A percentile compares a stretch with the other conserved stretches of the same genome.
phyloP scores from a whole-genome alignment of 257 asterid genomes.

The Fraxinus americana region DNA sequence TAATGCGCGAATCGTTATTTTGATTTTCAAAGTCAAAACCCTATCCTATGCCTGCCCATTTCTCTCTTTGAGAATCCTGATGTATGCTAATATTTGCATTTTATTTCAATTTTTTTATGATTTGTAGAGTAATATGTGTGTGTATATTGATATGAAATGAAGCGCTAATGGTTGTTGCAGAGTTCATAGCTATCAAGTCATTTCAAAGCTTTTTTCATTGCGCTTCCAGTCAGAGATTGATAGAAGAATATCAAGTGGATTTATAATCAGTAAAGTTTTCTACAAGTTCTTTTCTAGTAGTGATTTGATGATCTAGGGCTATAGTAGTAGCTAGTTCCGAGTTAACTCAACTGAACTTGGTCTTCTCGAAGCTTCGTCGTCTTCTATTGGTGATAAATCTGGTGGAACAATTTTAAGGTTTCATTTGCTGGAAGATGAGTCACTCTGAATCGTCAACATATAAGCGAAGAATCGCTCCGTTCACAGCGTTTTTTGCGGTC shows the following conservation, averaged over 20 bases:
- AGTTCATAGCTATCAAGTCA: conserved; percentile 43
- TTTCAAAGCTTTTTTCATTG: conserved; percentile 30
- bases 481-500: conserved; percentile 27
- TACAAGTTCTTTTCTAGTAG: conserved; percentile 22
- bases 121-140: neutral
- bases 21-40: conserved; percentile 23
- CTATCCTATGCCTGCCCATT: conserved; percentile 26
- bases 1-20: conserved; percentile 19
- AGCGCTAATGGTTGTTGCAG: conserved; percentile 29
- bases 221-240: conserved; percentile 33
- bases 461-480: conserved; percentile 24
- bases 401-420: neutral
- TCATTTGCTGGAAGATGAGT: conserved; percentile 23
- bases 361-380: neutral
- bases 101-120: neutral
- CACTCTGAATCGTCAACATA: conserved; percentile 21
- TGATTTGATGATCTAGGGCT: conserved; percentile 36
- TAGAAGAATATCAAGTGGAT: conserved; percentile 32
- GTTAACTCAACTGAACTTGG: conserved; percentile 28
- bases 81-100: neutral
- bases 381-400: neutral
- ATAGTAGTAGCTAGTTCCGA: conserved; percentile 28
- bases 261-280: conserved; percentile 33
- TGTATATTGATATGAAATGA: conserved; percentile 22
- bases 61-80: neutral